Base-by-base conservation (phyloP, 2,329 filamentous ascomycete species). In the Colletotrichum sp. region DNA sequence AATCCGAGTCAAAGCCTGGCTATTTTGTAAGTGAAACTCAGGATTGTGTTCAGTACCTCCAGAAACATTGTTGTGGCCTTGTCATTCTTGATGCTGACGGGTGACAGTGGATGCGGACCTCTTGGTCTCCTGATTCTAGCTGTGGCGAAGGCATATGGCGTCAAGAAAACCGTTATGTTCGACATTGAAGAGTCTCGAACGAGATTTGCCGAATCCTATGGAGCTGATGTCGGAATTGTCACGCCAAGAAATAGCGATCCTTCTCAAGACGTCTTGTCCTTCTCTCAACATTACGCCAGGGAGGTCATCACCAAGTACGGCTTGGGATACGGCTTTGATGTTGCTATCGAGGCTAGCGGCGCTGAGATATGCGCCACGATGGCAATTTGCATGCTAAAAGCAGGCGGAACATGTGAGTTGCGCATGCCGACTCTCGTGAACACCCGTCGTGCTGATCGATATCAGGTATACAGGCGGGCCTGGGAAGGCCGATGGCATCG, bases 401-500 rank as follows among this genome's bases (percentile, higher is more conserved):
- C 55, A 24, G 55, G 55, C 55, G 55, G 55, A 18, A 58, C 24
- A 24, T 58, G 55, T 58, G 26, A 28, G 55, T 58, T 58, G 55
- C 13, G 3, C 13, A 12, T 16, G 8, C 6, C 8, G 6, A 58
- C 9, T 16, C 15, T 2, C 26, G 55, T 26, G 0, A 58, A 58
- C 16, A 58, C 13, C 9, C 16, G 24, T 28, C 3, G 0, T 26
- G 5, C 24, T 58, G 8, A 58, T 28, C 8, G 18, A 28, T 26
- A 26, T 9, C 55, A 58, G 24, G 55, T 58, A 28, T 58, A 24
- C 79, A 80, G 66, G 80, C 79, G 13, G 79, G 79, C 5, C 67
- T 81, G 10, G 78, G 79, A n/a, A 78, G 77, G 43, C 77, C 75
- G 0, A 67, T 80, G 9, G 74, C 78, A 5, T 60, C 69, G 2